Conservation (phyloP, 192 early-diverging fungal species). For the Mortierella claussenii region DNA sequence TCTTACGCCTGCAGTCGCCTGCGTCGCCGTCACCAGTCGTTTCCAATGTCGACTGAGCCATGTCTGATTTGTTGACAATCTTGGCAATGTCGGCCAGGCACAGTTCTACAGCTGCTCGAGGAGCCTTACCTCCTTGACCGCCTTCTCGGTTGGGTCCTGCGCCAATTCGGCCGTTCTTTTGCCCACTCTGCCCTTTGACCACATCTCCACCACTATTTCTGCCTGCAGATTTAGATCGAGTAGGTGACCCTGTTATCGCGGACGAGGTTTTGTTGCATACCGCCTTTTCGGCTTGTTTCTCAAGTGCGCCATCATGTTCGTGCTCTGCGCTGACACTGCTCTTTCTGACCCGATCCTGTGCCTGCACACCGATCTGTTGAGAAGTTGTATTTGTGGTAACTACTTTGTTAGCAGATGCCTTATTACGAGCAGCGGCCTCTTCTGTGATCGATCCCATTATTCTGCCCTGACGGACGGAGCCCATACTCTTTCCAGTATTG, state of each 20-base stretch:
- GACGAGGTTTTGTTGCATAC: neutral
- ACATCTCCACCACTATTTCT: constrained; percentile 5
- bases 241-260: neutral
- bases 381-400: neutral
- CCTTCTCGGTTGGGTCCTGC: constrained; percentile 10
- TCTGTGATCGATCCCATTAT: no score
- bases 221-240: neutral
- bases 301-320: neutral
- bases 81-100: constrained; percentile 48
- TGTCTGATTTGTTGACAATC: constrained; percentile 16
- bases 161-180: constrained; percentile 1
- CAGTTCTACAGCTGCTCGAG: constrained; percentile 30
- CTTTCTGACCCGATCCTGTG: neutral
- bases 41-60: neutral
- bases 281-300: neutral
- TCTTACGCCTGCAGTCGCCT: constrained; percentile 12
- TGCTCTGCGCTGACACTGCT: constrained; percentile 5
- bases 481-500: no score
- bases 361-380: neutral
- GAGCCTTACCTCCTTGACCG: constrained; percentile 1
- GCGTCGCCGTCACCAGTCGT: neutral
- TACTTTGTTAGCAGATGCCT: no score
- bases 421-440: no score
- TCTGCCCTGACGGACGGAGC: no score
- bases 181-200: constrained; percentile 1